Conservation (phyloP, 2,329 filamentous ascomycete species). For the Neoscytalidium dimidiatum region DNA sequence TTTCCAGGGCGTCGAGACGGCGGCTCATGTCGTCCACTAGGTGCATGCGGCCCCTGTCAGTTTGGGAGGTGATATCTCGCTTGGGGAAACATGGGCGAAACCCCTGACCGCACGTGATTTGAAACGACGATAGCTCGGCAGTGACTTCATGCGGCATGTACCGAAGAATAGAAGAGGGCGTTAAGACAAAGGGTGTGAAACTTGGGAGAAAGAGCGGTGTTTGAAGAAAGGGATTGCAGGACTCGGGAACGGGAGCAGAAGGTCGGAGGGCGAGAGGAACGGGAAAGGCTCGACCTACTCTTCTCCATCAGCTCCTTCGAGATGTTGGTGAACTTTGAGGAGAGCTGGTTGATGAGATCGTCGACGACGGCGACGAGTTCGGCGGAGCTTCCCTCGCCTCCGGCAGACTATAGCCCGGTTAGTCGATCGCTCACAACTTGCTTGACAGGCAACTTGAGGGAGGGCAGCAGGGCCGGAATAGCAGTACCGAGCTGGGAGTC, state of each 20-base stretch:
- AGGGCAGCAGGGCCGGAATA: neutral
- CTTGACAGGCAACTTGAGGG: neutral
- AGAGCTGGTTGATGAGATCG: constrained; percentile 80
- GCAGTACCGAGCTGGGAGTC: constrained; percentile 12
- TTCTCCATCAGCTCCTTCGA: constrained; percentile 87
- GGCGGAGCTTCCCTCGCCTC: constrained; percentile 34
- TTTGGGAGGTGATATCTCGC: neutral
- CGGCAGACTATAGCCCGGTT: neutral
- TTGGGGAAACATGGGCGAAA: neutral
- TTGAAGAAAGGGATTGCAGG: neutral
- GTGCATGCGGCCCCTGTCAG: neutral
- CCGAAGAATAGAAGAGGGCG: neutral
- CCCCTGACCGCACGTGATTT: neutral
- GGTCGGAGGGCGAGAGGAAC: neutral
- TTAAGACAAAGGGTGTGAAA: neutral
- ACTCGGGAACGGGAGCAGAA: neutral
- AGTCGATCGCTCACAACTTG: constrained; percentile 23
- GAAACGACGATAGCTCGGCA: neutral
- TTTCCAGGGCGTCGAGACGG: constrained; percentile 79
- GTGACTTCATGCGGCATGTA: neutral
- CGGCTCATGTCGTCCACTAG: constrained; percentile 93
- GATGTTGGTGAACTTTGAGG: constrained; percentile 80
- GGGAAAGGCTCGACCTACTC: constrained; percentile 57
- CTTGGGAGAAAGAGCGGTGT: neutral
- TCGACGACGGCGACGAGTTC: constrained; percentile 81